Conservation (phyloP, 345 rosid genomes). For the Populus nigra region DNA sequence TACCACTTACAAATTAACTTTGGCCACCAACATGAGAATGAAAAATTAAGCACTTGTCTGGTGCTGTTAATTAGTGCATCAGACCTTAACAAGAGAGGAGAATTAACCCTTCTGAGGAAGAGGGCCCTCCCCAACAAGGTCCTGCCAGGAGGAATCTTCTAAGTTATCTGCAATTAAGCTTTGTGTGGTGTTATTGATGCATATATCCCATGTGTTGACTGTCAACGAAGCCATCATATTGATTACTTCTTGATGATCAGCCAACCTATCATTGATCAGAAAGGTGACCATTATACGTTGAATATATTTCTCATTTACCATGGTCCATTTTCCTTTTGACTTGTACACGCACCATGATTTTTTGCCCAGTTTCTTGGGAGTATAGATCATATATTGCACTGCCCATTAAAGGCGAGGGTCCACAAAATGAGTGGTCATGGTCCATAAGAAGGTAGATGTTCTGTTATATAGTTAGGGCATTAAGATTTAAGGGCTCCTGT, state of each 20-base stretch:
- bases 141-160: constrained; percentile 35
- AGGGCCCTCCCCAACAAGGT: constrained; percentile 4
- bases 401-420: constrained; percentile 6
- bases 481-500: not conserved
- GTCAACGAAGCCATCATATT: constrained; percentile 1
- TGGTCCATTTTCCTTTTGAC: not conserved
- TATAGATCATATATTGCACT: not conserved
- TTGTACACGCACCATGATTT: not conserved
- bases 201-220: constrained; percentile 25
- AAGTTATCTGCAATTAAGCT: constrained; percentile 15
- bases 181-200: constrained; percentile 12
- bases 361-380: constrained; percentile 19
- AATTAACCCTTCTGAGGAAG: not conserved
- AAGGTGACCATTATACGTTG: not conserved
- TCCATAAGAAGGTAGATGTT: not conserved
- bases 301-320: not conserved
- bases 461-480: constrained; percentile 1
- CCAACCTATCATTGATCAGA: constrained; percentile 13
- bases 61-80: not conserved
- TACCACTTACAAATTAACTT: not conserved
- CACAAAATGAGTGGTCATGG: constrained; percentile 15
- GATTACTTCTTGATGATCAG: constrained; percentile 7
- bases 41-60: not conserved
- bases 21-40: constrained; percentile 2
- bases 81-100: not conserved